Evolutionary conservation across 2,329 filamentous ascomycete genomes (phyloP).

Genomic region (Ophiobolus disseminans): DNA sequence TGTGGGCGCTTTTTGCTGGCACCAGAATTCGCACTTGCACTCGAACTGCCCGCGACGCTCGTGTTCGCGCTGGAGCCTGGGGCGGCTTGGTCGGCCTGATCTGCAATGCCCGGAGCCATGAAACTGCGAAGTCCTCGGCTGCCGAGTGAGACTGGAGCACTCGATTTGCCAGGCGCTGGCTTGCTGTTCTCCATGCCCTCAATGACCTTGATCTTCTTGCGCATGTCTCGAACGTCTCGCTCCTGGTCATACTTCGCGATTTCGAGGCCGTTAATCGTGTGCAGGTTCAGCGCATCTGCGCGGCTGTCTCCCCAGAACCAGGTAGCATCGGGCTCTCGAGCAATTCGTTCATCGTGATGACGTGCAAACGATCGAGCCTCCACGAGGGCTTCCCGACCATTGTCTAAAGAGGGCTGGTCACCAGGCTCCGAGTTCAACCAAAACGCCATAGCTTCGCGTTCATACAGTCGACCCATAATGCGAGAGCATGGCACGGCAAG

Average conservation of each 20-base stretch:
- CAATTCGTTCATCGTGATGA: conserved; percentile 58
- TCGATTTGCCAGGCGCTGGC: conserved; percentile 1
- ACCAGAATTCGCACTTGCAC: background rate
- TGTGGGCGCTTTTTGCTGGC: conserved; percentile 19
- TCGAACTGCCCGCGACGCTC: background rate
- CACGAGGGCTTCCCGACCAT: conserved; percentile 56
- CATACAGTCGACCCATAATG: conserved; percentile 62
- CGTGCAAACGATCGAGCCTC: conserved; percentile 57
- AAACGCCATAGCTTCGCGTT: conserved; percentile 56
- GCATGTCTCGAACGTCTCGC: conserved; percentile 56
- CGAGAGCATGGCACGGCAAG: conserved; percentile 59
- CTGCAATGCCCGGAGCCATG: conserved; percentile 23
- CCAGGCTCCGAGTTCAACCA: conserved; percentile 48
- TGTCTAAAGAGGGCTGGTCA: conserved; percentile 38
- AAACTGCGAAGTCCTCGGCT: conserved; percentile 17
- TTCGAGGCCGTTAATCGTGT: conserved; percentile 61
- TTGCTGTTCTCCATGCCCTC: conserved; percentile 37
- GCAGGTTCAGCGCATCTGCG: conserved; percentile 62
- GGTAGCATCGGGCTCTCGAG: conserved; percentile 37
- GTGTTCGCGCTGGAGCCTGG: background rate
- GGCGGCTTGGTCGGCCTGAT: conserved; percentile 7
- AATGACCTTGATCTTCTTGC: conserved; percentile 54
- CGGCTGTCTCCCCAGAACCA: conserved; percentile 67
- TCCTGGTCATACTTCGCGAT: conserved; percentile 56
- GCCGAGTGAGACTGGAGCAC: background rate